Base-by-base conservation (phyloP, 129 eudicot species). In the Chrysanthemum makinoi region DNA sequence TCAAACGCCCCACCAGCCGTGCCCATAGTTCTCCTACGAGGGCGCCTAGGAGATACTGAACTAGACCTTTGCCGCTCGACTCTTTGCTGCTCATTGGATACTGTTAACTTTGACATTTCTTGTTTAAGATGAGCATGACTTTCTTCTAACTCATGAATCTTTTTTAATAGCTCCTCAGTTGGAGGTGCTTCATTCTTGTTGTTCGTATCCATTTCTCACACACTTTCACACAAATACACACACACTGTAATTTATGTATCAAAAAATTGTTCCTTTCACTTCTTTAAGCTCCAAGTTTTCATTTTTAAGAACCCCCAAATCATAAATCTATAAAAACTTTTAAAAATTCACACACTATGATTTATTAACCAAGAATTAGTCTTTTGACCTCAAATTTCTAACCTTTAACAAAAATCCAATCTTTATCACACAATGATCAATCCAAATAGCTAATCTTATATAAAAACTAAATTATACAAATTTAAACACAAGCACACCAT, bases 91-190 rank as follows among this genome's bases (percentile, higher is more conserved):
- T 52, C 87, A 19, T 69, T 82, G 2, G 97, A 82, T 8, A 80
- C 64, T 68, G 80, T 73, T 5, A 95, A 80, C 82, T 68, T 86
- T 2, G 96, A 88, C 97, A 95, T 90, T 83, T 95, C 97, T 66
- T 95, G 88, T 79, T 89, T 84, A 44, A 95, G 80, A 60, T 80
- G 89, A 18, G 91, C 96, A 76, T 95, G 97, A 0, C 99, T 87
- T 19, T 80, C 84, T 71, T 95, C 99, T 17, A 95, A 75, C 35
- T 88, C 96, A 17, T 90, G 94, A 73, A 95, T 88, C 96, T 90
- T 90, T 84, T 88, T 94, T 72, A 94, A 66, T 2, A 94, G 76
- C 82, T 94, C 99, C 72, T 94, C 96, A 16, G 95, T 68, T 48
- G 75, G 85, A 62, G 95, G 87, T 75, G 80, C 44, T 44, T 63